phyloP scores from a whole-genome alignment of 2,329 filamentous ascomycete genomes.

The Hypoxylon sp. region DNA sequence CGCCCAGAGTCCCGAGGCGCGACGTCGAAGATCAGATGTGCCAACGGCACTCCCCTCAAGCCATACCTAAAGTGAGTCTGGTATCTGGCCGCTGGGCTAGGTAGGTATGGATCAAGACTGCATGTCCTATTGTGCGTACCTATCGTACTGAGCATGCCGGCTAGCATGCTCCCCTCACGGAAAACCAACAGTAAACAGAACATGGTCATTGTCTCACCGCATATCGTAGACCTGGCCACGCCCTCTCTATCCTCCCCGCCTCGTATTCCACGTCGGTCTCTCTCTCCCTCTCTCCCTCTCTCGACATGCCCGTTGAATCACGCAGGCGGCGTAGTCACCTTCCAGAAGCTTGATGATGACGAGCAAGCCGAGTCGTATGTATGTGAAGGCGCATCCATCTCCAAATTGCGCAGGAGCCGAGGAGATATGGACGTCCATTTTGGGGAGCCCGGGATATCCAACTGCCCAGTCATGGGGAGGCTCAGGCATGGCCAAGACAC shows the following conservation, averaged over 20 bases:
- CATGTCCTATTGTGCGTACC: constrained; percentile 13
- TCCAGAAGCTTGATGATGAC: constrained; percentile 35
- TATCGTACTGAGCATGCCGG: not conserved
- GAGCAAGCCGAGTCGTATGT: too few relatives aligned
- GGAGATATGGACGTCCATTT: constrained; percentile 40
- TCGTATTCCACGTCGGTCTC: not conserved
- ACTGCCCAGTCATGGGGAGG: constrained; percentile 35
- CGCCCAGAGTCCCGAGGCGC: constrained; percentile 34
- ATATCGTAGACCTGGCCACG: not conserved
- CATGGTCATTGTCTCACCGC: too few relatives aligned
- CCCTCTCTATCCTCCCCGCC: not conserved
- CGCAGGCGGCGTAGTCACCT: constrained; percentile 15
- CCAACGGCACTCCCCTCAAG: constrained; percentile 39
- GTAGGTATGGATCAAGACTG: constrained; percentile 8
- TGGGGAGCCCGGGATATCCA: constrained; percentile 17
- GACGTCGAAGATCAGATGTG: constrained; percentile 36
- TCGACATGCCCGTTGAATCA: constrained; percentile 2
- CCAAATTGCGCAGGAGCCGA: constrained; percentile 45
- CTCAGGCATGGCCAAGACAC: constrained; percentile 37
- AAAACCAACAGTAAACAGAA: not conserved
- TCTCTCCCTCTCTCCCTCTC: too few relatives aligned
- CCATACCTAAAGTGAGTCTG: constrained; percentile 28
- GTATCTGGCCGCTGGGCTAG: constrained; percentile 16
- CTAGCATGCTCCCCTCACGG: not conserved
- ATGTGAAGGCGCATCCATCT: constrained; percentile 27